These are phyloP conservation scores for Schwanniomyces yamadae DNA, from an alignment of 805 yeast species.

Conservation along the genomic window DNA sequence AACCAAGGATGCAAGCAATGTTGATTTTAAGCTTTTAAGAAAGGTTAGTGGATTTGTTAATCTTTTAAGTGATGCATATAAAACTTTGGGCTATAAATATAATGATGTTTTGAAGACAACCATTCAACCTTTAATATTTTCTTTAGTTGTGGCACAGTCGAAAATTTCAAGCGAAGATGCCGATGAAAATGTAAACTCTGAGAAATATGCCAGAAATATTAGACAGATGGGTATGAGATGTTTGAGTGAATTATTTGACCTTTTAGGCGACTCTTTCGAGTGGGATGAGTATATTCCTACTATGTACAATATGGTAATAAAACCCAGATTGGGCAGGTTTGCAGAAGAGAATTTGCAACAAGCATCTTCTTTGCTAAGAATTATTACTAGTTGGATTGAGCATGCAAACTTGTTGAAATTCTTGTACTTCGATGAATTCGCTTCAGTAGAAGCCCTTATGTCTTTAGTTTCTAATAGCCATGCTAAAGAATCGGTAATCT, in stretches of 20 bases:
- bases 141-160: constrained; percentile 53
- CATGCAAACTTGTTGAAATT: constrained; percentile 46
- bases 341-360: constrained; percentile 78
- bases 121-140: constrained; percentile 56
- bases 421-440: constrained; percentile 53
- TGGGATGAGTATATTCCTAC: constrained; percentile 55
- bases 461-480: constrained; percentile 50
- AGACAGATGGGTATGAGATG: constrained; percentile 70
- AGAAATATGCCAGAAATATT: constrained; percentile 53
- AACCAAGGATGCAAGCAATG: constrained; percentile 13
- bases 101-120: constrained; percentile 48
- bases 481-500: constrained; percentile 67
- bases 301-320: constrained; percentile 54
- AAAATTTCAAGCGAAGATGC: constrained; percentile 12
- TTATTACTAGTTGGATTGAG: constrained; percentile 58
- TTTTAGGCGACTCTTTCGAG: constrained; percentile 47
- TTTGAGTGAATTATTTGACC: constrained; percentile 53
- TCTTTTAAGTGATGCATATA: constrained; percentile 54
- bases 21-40: constrained; percentile 39
- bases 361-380: constrained; percentile 70
- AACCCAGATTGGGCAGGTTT: constrained; percentile 66
- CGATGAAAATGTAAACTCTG: constrained; percentile 15
- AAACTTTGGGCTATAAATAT: constrained; percentile 58
- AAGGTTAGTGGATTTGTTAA: constrained; percentile 65
- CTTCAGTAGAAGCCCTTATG: constrained; percentile 56